Conservation (phyloP, 352 stramenopile genomes). For the Phytopythium chamaehyphon region DNA sequence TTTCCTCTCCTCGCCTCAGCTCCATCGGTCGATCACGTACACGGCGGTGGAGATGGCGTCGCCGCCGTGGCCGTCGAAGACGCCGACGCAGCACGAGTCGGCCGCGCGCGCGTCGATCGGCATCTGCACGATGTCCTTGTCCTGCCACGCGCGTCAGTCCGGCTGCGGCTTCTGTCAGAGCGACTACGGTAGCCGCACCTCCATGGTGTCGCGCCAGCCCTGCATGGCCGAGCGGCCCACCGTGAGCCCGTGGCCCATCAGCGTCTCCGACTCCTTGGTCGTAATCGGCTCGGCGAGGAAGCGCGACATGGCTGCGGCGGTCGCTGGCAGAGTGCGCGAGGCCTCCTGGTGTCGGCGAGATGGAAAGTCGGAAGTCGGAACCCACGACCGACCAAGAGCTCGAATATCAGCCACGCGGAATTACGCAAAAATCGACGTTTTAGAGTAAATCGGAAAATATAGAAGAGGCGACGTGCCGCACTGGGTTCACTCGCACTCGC, state of each 20-base stretch:
- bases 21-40: slow-evolving; percentile 28
- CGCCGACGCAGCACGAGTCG: slow-evolving; percentile 62
- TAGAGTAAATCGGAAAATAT: too few relatives aligned
- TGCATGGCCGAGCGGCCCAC: slow-evolving; percentile 80
- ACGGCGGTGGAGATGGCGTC: slow-evolving; percentile 59
- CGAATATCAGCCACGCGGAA: too few relatives aligned
- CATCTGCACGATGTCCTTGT: slow-evolving; percentile 70
- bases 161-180: neutral
- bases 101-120: slow-evolving; percentile 53
- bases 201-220: slow-evolving; percentile 83
- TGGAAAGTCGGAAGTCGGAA: too few relatives aligned
- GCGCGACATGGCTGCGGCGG: slow-evolving; percentile 52
- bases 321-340: too few relatives aligned
- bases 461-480: too few relatives aligned
- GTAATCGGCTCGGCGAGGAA: slow-evolving; percentile 83
- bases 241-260: slow-evolving; percentile 36
- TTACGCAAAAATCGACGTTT: too few relatives aligned
- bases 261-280: slow-evolving; percentile 54
- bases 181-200: slow-evolving; percentile 32
- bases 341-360: too few relatives aligned
- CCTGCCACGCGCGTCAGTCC: slow-evolving; percentile 17
- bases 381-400: too few relatives aligned
- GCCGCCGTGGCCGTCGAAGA: slow-evolving; percentile 85
- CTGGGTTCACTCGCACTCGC: too few relatives aligned
- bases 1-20: too few relatives aligned